A percentile compares a stretch with the other conserved stretches of the same genome.
phyloP scores from a whole-genome alignment of 73 alveolate genomes.

The Paramecium caudatum region DNA sequence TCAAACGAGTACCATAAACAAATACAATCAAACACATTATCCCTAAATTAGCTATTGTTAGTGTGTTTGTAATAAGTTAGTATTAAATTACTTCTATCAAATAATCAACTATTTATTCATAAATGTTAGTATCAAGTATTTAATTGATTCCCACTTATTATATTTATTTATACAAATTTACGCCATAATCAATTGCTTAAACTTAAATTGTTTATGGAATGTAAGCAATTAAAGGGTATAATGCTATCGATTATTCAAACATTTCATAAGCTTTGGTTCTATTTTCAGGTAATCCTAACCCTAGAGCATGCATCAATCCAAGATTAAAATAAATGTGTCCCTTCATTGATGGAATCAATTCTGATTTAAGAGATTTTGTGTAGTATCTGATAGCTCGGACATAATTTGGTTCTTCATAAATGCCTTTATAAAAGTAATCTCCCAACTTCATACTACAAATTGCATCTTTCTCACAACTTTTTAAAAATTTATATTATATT shows the following conservation, averaged over 20 bases:
- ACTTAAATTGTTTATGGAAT: neutral
- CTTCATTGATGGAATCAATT: constrained; percentile 33
- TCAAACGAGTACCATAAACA: constrained; percentile 29
- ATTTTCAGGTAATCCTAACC: neutral
- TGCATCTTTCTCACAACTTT: constrained; percentile 6
- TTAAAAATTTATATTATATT: neutral
- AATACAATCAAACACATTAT: neutral
- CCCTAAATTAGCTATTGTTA: neutral
- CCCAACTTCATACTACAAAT: constrained; percentile 37
- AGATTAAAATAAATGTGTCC: constrained; percentile 35
- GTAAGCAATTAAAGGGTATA: neutral
- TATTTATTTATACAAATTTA: neutral
- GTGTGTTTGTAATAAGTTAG: neutral
- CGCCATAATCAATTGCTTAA: neutral
- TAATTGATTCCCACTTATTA: neutral
- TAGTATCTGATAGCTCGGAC: neutral
- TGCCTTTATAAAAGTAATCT: constrained; percentile 34
- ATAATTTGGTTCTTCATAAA: neutral
- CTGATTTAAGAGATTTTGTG: neutral
- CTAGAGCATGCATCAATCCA: constrained; percentile 10
- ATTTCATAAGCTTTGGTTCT: constrained; percentile 17
- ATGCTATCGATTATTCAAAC: constrained; percentile 1
- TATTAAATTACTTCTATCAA: neutral
- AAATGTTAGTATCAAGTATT: neutral
- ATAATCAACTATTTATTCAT: neutral